Evolutionary conservation across 495 filamentous ascomycete genomes (phyloP), one percentile per base, ranked within the genome.

Genomic region (Choiromyces venosus): DNA sequence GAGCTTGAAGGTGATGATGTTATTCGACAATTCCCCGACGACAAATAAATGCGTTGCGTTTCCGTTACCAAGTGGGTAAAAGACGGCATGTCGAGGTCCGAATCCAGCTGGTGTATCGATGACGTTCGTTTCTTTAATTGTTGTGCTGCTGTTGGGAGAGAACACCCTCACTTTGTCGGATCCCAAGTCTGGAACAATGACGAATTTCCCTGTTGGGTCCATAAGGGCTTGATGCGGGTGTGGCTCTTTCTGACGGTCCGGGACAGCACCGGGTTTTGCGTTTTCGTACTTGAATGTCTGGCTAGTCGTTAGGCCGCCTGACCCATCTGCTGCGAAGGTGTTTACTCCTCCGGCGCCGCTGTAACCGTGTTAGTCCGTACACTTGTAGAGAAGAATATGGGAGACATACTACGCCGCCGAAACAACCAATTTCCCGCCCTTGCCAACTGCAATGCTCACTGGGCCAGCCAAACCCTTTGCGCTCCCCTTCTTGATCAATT

Each of bases 121-220:
- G 38, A 82, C 76, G 18, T 80, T 83, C 73, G 86, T 77, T 12
- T 67, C 61, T 38, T 84, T 78, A 7, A 81, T 85, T 19, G 69
- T 65, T 21, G 81, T 81, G 0, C 35, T 40, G 0, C 73, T 64
- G 70, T 89, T 82, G 72, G 90, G 87, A 37, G 78, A 76, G 82
- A 88, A 92, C 56, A 93, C 82, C 70, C 88, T 89, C 64, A 93
- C 73, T n/a, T 89, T 77, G 77, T 94, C 91, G 25, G 88, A 85
- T 67, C 91, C 91, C 8, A 94, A 84, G 72, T 94, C 92, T 14
- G 91, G 90, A 10, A 88, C 84, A 0, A 93, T 73, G 25, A 92
- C 76, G 82, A 88, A 93, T 35, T 83, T 78, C 0, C 85, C 87
- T 0, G 89, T 90, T 21, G 91, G 91, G 78, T 94, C 91, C 36